These are phyloP conservation scores for Fistulifera solaris DNA, from an alignment of 108 stramenopile species.

Conservation along the genomic window DNA sequence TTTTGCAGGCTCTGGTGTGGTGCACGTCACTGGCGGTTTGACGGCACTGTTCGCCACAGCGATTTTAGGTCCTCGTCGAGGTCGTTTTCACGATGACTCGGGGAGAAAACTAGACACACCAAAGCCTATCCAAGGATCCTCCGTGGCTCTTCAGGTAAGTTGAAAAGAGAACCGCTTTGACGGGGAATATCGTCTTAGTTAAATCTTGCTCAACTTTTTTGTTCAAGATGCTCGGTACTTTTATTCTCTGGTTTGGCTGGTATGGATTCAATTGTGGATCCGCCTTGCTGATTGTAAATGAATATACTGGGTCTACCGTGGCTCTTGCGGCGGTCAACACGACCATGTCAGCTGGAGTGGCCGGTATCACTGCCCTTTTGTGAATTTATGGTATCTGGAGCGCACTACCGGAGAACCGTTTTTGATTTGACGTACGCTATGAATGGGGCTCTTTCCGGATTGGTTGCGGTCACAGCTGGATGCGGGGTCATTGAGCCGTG, in stretches of 20 bases:
- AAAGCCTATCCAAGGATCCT: constrained; percentile 33
- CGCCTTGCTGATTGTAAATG: constrained; percentile 1
- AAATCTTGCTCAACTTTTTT: background rate
- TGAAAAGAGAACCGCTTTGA: background rate
- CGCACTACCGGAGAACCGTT: constrained; percentile 11
- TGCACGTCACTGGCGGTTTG: constrained; percentile 74
- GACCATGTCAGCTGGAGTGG: constrained; percentile 1
- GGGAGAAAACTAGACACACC: constrained; percentile 29
- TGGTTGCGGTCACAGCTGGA: constrained; percentile 57
- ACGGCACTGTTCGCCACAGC: constrained; percentile 56
- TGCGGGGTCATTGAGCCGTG: constrained; percentile 48
- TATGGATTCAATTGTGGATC: constrained; percentile 14
- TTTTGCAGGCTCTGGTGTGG: constrained; percentile 78
- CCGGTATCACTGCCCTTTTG: constrained; percentile 9
- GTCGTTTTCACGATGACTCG: constrained; percentile 46
- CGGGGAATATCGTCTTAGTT: background rate
- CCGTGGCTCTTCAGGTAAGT: constrained; percentile 39
- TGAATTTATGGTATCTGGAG: constrained; percentile 2
- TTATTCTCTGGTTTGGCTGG: constrained; percentile 74
- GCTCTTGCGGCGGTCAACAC: constrained; percentile 11
- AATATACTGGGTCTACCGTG: background rate
- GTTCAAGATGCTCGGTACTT: constrained; percentile 14
- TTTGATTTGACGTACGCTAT: constrained; percentile 21
- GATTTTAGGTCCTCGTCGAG: constrained; percentile 51
- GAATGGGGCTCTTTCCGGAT: constrained; percentile 34